phyloP scores from a whole-genome alignment of 2,329 filamentous ascomycete genomes.

The Colletotrichum eleusines region DNA sequence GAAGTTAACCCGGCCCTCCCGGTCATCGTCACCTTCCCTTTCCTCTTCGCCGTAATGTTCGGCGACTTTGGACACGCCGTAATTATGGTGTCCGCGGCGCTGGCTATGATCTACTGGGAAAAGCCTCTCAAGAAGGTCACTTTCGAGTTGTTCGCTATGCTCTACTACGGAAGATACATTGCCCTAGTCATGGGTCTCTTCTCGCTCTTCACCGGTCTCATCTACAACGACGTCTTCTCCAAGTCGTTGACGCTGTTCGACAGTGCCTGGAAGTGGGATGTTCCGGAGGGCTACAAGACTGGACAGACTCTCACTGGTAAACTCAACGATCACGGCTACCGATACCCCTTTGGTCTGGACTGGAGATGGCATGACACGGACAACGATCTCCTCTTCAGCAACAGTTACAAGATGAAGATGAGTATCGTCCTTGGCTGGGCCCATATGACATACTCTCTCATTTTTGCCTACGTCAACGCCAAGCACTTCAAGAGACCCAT shows the following conservation, averaged over 20 bases:
- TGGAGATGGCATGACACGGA: conserved; percentile 97
- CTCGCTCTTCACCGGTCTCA: conserved; percentile 95
- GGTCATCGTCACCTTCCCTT: conserved; percentile 98
- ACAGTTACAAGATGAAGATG: conserved; percentile 99
- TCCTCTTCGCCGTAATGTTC: conserved; percentile 99
- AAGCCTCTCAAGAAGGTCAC: conserved; percentile 90
- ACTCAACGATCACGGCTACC: conserved; percentile 77
- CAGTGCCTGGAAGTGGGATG: conserved; percentile 87
- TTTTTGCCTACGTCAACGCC: conserved; percentile 92
- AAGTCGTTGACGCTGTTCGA: conserved; percentile 89
- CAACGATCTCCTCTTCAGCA: conserved; percentile 94
- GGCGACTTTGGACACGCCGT: conserved; percentile 95
- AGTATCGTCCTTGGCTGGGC: conserved; percentile 97
- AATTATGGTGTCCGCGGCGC: conserved; percentile 86
- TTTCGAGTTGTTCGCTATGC: conserved; percentile 97
- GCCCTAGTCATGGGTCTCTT: conserved; percentile 98
- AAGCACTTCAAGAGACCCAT: conserved; percentile 94
- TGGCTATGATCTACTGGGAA: conserved; percentile 97
- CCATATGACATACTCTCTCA: conserved; percentile 98
- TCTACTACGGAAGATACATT: conserved; percentile 98
- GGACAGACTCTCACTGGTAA: conserved; percentile 74
- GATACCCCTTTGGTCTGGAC: conserved; percentile 95
- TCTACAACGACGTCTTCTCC: conserved; percentile 98
- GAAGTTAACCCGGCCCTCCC: conserved; percentile 97
- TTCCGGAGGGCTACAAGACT: conserved; percentile 74